Percentiles rank a stretch among this genome's conserved stretches.
These are phyloP conservation scores for Arthrobotrys pseudoclavata DNA, from an alignment of 2,329 filamentous ascomycete genomes.

Conservation along the genomic window DNA sequence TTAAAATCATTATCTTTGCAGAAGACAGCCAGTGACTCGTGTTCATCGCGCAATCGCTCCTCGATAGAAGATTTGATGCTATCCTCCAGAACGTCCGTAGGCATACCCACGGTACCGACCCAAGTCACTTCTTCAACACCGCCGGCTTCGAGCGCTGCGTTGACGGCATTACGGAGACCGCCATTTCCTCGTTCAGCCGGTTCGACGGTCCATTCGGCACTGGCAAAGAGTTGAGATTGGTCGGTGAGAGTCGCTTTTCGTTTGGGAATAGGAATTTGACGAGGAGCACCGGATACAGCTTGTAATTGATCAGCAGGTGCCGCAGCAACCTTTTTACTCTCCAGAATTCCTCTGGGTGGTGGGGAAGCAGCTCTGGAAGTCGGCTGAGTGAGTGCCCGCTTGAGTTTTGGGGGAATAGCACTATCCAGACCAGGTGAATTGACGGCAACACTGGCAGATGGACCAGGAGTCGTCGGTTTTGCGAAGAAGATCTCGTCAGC, in stretches of 20 bases:
- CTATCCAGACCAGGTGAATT: slow-evolving; percentile 25
- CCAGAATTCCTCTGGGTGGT: slow-evolving; percentile 59
- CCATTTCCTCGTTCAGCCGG: slow-evolving; percentile 92
- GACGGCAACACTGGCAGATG: not conserved
- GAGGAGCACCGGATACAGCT: slow-evolving; percentile 55
- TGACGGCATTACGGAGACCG: slow-evolving; percentile 87
- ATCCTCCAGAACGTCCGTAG: slow-evolving; percentile 84
- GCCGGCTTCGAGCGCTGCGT: slow-evolving; percentile 79
- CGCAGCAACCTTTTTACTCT: slow-evolving; percentile 56
- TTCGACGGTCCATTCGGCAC: slow-evolving; percentile 85
- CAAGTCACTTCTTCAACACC: slow-evolving; percentile 82
- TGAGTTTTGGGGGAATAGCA: slow-evolving; percentile 49
- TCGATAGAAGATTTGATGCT: slow-evolving; percentile 85
- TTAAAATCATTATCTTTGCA: slow-evolving; percentile 93
- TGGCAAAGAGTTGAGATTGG: slow-evolving; percentile 77
- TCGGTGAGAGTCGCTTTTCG: slow-evolving; percentile 70
- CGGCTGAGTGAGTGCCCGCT: slow-evolving; percentile 60
- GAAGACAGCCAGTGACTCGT: slow-evolving; percentile 85
- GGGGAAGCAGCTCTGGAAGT: slow-evolving; percentile 64
- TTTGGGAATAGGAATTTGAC: slow-evolving; percentile 64
- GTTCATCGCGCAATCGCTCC: slow-evolving; percentile 82
- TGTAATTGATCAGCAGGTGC: slow-evolving; percentile 47
- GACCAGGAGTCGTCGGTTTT: slow-evolving; percentile 38
- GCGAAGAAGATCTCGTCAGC: slow-evolving; percentile 64
- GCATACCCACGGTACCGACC: slow-evolving; percentile 94